Percentiles rank a stretch among this genome's conserved stretches.
These are phyloP conservation scores for Fraxinus platypoda DNA, from an alignment of 305 asterid genomes.

Conservation along the genomic window DNA sequence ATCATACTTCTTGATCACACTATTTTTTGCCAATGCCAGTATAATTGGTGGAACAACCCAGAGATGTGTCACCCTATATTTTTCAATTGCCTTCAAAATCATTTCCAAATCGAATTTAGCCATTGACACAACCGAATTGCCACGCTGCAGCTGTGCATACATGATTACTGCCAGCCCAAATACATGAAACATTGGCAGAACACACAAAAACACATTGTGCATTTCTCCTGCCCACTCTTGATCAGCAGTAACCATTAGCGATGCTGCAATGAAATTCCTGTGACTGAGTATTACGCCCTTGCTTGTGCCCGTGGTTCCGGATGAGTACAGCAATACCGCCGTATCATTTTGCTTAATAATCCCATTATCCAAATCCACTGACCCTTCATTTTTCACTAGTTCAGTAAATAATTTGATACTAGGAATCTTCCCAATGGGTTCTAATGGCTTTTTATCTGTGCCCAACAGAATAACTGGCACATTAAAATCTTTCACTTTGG, in stretches of 20 bases:
- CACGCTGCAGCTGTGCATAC: slow-evolving; percentile 84
- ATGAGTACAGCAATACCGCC: slow-evolving; percentile 78
- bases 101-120: slow-evolving; percentile 61
- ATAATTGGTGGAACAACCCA: slow-evolving; percentile 91
- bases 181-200: slow-evolving; percentile 95
- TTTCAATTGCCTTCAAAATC: slow-evolving; percentile 62
- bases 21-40: slow-evolving; percentile 68
- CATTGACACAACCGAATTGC: slow-evolving; percentile 70
- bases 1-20: slow-evolving; percentile 53
- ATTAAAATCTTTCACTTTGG: slow-evolving; percentile 53
- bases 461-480: slow-evolving; percentile 59
- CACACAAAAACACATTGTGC: slow-evolving; percentile 52
- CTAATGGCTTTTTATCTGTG: slow-evolving; percentile 1
- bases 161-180: slow-evolving; percentile 76
- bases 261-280: slow-evolving; percentile 66
- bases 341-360: slow-evolving; percentile 51
- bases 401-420: slow-evolving; percentile 41
- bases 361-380: slow-evolving; percentile 33
- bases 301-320: slow-evolving; percentile 88
- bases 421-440: slow-evolving; percentile 27
- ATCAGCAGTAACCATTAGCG: slow-evolving; percentile 63
- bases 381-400: slow-evolving; percentile 48
- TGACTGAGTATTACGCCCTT: slow-evolving; percentile 86
- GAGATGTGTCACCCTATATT: slow-evolving; percentile 59
- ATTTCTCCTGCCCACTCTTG: slow-evolving; percentile 60